Percentiles rank a stretch among this genome's conserved stretches.
Conservation (phyloP, 371 early-diverging fungal species). For the Polyrhizophydium stewartii region DNA sequence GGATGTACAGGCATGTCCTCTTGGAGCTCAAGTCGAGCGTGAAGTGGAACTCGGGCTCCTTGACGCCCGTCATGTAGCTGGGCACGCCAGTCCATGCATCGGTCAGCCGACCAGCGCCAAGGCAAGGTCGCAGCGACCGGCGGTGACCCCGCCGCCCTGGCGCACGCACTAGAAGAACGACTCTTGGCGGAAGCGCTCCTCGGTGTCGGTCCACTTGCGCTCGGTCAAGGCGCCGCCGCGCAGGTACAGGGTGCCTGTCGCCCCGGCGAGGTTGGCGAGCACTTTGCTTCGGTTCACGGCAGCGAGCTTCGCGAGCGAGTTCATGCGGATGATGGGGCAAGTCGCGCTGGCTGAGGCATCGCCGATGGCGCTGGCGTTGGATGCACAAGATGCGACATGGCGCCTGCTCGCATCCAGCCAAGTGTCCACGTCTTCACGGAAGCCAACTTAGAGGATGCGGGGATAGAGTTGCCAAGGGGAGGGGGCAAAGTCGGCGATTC, state of each 20-base stretch:
- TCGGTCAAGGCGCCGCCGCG: slow-evolving; percentile 5
- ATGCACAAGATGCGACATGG: no score
- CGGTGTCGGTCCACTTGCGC: slow-evolving; percentile 34
- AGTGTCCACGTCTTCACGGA: no score
- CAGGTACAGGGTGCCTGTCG: slow-evolving; percentile 12
- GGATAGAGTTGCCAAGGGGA: no score
- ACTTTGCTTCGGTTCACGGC: slow-evolving; percentile 13
- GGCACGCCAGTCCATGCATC: not conserved
- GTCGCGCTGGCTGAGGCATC: no score
- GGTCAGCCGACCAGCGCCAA: not conserved
- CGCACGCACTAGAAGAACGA: slow-evolving; percentile 58
- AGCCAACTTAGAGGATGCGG: no score
- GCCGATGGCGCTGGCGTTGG: no score
- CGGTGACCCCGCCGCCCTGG: slow-evolving; percentile 32
- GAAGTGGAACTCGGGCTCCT: slow-evolving; percentile 71
- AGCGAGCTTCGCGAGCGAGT: not conserved
- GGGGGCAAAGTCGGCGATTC: no score
- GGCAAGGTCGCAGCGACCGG: slow-evolving; percentile 34
- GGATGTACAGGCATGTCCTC: slow-evolving; percentile 62
- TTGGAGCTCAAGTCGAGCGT: slow-evolving; percentile 62
- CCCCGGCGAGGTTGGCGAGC: slow-evolving; percentile 12
- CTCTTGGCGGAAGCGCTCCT: slow-evolving; percentile 75
- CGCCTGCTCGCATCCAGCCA: no score
- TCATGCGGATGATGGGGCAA: no score
- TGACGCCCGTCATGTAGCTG: slow-evolving; percentile 50